Evolutionary conservation across 352 stramenopile genomes (phyloP).

Genomic region (Globisporangium nunn): DNA sequence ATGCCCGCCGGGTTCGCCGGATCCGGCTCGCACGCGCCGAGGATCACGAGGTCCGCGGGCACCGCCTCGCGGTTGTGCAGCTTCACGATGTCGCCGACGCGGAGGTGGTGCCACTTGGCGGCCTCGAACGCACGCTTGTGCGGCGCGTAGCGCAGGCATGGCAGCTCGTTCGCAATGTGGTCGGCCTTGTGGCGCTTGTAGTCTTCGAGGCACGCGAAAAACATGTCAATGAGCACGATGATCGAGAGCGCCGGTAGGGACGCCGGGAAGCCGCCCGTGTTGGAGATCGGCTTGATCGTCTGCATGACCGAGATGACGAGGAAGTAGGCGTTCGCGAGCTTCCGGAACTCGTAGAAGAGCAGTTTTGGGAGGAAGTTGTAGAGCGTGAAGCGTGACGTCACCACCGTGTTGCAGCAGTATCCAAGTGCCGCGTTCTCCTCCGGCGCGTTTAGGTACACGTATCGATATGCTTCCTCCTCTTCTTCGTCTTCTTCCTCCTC

Average conservation of each 20-base stretch:
- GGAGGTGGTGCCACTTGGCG: slow-evolving; percentile 67
- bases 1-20: slow-evolving; percentile 60
- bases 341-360: slow-evolving; percentile 87
- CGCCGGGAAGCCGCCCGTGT: slow-evolving; percentile 86
- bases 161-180: slow-evolving; percentile 75
- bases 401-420: slow-evolving; percentile 77
- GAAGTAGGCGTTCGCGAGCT: slow-evolving; percentile 93
- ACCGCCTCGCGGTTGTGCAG: slow-evolving; percentile 83
- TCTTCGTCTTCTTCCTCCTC: slow-evolving; percentile 8
- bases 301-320: slow-evolving; percentile 90
- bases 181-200: slow-evolving; percentile 87
- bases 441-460: slow-evolving; percentile 65
- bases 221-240: slow-evolving; percentile 91
- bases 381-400: slow-evolving; percentile 87
- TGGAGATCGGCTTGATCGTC: slow-evolving; percentile 88
- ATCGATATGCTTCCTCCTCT: slow-evolving; percentile 46
- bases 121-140: slow-evolving; percentile 41
- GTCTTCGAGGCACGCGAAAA: slow-evolving; percentile 89
- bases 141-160: slow-evolving; percentile 38
- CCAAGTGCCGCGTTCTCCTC: slow-evolving; percentile 43
- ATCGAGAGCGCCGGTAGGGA: slow-evolving; percentile 88
- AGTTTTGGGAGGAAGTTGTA: slow-evolving; percentile 91
- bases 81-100: slow-evolving; percentile 88
- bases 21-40: slow-evolving; percentile 74
- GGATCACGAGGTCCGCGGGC: slow-evolving; percentile 84